These are phyloP conservation scores for Gymnopilus dilepis DNA, from an alignment of 768 basidiomycete species.

Conservation along the genomic window DNA sequence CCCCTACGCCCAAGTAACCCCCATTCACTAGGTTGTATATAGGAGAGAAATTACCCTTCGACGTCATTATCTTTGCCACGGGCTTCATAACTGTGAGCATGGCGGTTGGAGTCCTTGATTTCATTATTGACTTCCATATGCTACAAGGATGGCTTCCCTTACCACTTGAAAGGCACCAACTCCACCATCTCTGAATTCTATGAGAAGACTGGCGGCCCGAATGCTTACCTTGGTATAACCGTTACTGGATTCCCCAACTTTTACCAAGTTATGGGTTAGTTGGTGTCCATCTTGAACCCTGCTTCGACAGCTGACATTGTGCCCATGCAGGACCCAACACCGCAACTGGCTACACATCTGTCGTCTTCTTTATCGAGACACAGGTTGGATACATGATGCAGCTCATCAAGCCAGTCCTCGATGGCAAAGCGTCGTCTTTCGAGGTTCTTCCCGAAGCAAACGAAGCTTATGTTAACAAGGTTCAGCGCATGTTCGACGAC, in stretches of 20 bases:
- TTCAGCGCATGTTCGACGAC: slow-evolving; percentile 39
- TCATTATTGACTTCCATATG: neutral
- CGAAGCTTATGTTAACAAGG: slow-evolving; percentile 42
- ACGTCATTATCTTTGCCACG: slow-evolving; percentile 46
- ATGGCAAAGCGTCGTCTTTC: slow-evolving; percentile 37
- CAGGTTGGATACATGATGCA: slow-evolving; percentile 51
- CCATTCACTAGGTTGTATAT: neutral
- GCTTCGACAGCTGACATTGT: neutral
- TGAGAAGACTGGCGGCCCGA: slow-evolving; percentile 43
- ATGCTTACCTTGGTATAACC: slow-evolving; percentile 49
- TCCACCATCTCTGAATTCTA: slow-evolving; percentile 45
- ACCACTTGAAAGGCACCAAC: slow-evolving; percentile 36
- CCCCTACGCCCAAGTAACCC: neutral
- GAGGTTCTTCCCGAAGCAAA: slow-evolving; percentile 42
- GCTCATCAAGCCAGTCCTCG: slow-evolving; percentile 46
- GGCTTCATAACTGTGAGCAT: slow-evolving; percentile 34
- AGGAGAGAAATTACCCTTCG: slow-evolving; percentile 42
- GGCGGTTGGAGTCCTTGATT: neutral
- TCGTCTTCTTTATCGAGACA: slow-evolving; percentile 48
- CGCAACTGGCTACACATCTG: slow-evolving; percentile 48
- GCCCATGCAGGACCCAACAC: slow-evolving; percentile 47
- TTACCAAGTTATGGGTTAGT: slow-evolving; percentile 44
- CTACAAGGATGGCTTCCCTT: slow-evolving; percentile 40
- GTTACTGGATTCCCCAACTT: slow-evolving; percentile 54
- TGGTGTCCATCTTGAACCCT: neutral